phyloP scores from a whole-genome alignment of 164 flowering plant species.

The Liriodendron chinense region DNA sequence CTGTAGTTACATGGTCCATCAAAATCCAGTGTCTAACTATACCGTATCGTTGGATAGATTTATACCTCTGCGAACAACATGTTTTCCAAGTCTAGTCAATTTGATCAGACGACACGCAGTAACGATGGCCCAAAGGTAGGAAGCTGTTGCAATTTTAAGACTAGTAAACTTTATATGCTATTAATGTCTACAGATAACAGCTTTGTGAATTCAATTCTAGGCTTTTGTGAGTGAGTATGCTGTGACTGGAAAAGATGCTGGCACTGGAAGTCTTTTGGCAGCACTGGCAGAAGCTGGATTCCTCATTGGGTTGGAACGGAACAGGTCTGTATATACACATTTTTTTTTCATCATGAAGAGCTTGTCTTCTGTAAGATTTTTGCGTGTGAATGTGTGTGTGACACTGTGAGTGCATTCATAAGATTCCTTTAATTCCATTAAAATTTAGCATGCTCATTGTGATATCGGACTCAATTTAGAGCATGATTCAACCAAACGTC shows the following conservation, averaged over 20 bases:
- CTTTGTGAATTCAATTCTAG: constrained; percentile 30
- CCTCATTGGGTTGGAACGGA: constrained; percentile 82
- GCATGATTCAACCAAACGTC: too few relatives aligned
- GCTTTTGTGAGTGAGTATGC: constrained; percentile 99
- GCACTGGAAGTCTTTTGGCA: constrained; percentile 74
- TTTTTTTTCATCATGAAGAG: not conserved
- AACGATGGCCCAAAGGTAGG: constrained; percentile 76
- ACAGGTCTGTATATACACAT: constrained; percentile 46
- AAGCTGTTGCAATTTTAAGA: not conserved
- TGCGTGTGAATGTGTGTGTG: not conserved
- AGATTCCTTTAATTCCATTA: too few relatives aligned
- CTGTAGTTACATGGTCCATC: not conserved
- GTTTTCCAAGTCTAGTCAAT: constrained; percentile 47
- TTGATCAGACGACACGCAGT: constrained; percentile 53
- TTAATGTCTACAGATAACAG: not conserved
- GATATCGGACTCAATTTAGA: too few relatives aligned
- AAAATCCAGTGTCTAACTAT: not conserved
- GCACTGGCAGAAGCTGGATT: constrained; percentile 90
- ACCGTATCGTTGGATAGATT: constrained; percentile 33
- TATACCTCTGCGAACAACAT: constrained; percentile 57
- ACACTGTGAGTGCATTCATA: too few relatives aligned
- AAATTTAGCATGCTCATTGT: too few relatives aligned
- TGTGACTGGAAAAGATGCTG: constrained; percentile 83
- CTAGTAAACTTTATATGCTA: not conserved
- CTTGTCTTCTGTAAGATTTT: not conserved